These are phyloP conservation scores for Leishmania turanica DNA, from an alignment of 208 protist species.

Conservation along the genomic window DNA sequence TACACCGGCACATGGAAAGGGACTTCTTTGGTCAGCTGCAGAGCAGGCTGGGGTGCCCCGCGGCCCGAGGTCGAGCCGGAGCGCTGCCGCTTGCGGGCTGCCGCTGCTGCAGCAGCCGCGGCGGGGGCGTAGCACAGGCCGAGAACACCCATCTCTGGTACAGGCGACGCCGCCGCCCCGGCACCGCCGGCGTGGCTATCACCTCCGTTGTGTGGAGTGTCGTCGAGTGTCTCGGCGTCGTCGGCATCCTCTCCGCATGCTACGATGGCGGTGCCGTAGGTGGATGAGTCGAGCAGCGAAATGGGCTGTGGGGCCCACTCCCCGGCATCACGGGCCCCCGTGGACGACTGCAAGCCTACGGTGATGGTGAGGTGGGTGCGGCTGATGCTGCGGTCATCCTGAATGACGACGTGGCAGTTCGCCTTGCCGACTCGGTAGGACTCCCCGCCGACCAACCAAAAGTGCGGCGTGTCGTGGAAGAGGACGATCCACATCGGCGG, in stretches of 20 bases:
- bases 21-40: constrained; percentile 25
- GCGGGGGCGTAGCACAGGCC: constrained; percentile 20
- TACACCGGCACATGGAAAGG: constrained; percentile 48
- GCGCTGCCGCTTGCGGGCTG: background rate
- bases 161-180: background rate
- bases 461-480: constrained; percentile 49
- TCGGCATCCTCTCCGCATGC: constrained; percentile 25
- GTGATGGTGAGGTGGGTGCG: constrained; percentile 67
- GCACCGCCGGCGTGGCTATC: background rate
- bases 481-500: constrained; percentile 82
- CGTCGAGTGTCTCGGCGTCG: constrained; percentile 3
- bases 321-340: background rate
- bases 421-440: constrained; percentile 65
- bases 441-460: constrained; percentile 65
- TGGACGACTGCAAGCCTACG: constrained; percentile 22
- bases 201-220: background rate
- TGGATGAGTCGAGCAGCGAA: constrained; percentile 72
- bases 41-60: background rate
- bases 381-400: constrained; percentile 80
- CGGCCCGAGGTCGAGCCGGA: background rate
- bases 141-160: constrained; percentile 16
- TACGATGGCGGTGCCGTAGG: constrained; percentile 60
- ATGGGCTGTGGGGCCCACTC: constrained; percentile 39
- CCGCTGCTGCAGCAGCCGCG: background rate
- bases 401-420: constrained; percentile 69